phyloP scores from a whole-genome alignment of 495 filamentous ascomycete species.

The Glonium stellatum region DNA sequence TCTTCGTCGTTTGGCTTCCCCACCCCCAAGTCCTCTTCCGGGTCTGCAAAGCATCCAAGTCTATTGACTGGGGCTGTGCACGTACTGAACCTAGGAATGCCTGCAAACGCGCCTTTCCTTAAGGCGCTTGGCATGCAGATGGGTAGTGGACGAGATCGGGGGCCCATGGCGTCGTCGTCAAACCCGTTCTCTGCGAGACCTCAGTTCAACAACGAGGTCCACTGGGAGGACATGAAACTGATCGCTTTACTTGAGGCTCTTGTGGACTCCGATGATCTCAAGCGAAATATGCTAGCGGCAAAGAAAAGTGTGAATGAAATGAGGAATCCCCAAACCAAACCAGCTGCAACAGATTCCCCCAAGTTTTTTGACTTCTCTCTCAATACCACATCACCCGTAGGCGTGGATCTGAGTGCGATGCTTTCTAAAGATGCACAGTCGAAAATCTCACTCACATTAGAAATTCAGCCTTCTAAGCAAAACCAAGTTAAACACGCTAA shows the following conservation, averaged over 20 bases:
- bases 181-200: constrained; percentile 21
- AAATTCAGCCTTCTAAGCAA: background rate
- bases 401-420: background rate
- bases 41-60: background rate
- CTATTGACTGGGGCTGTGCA: background rate
- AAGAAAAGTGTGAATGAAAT: too few relatives aligned
- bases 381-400: background rate
- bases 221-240: constrained; percentile 37
- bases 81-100: background rate
- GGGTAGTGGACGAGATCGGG: background rate
- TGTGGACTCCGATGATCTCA: constrained; percentile 16
- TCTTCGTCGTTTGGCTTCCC: background rate
- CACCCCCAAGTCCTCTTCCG: background rate
- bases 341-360: background rate
- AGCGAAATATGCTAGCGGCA: constrained; percentile 9
- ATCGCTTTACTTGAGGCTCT: constrained; percentile 29
- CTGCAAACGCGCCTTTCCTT: background rate
- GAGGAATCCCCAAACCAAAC: background rate
- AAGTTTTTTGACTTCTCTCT: constrained; percentile 22
- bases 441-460: background rate
- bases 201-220: constrained; percentile 7
- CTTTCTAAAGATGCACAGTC: background rate
- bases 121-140: background rate
- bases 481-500: background rate
- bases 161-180: background rate